A percentile compares a stretch with the other conserved stretches of the same genome.
Evolutionary conservation across 164 flowering plant species (phyloP).

Genomic region (Magnolia sinica): DNA sequence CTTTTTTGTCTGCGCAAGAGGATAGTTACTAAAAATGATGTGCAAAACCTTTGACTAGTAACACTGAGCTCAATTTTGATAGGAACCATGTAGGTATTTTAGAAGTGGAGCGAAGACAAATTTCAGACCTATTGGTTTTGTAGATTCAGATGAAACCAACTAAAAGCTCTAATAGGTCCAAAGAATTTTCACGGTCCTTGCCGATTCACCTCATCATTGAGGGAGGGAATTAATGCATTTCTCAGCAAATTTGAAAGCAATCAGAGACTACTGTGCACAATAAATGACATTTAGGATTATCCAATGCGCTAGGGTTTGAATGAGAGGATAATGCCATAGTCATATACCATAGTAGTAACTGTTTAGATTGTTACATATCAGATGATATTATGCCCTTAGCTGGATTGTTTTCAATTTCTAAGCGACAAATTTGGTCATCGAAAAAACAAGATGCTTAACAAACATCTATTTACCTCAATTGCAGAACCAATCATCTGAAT

Average conservation of each 20-base stretch:
- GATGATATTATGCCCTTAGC: neutral
- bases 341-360: neutral
- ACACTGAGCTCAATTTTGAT: too few relatives aligned
- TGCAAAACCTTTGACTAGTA: too few relatives aligned
- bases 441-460: neutral
- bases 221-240: neutral
- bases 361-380: neutral
- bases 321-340: neutral
- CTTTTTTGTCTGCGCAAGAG: too few relatives aligned
- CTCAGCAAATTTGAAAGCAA: neutral
- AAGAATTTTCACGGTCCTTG: neutral
- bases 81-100: too few relatives aligned
- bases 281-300: neutral
- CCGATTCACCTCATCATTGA: neutral
- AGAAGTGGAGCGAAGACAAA: too few relatives aligned
- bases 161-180: too few relatives aligned
- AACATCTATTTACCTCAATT: constrained; percentile 42
- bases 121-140: too few relatives aligned
- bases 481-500: constrained; percentile 71
- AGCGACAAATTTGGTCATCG: neutral
- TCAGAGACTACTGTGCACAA: neutral
- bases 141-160: too few relatives aligned
- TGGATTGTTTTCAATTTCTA: neutral
- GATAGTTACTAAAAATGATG: too few relatives aligned
- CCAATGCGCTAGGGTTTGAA: neutral